These are phyloP conservation scores for Pistacia vera DNA, from an alignment of 345 rosid genomes.

Conservation along the genomic window DNA sequence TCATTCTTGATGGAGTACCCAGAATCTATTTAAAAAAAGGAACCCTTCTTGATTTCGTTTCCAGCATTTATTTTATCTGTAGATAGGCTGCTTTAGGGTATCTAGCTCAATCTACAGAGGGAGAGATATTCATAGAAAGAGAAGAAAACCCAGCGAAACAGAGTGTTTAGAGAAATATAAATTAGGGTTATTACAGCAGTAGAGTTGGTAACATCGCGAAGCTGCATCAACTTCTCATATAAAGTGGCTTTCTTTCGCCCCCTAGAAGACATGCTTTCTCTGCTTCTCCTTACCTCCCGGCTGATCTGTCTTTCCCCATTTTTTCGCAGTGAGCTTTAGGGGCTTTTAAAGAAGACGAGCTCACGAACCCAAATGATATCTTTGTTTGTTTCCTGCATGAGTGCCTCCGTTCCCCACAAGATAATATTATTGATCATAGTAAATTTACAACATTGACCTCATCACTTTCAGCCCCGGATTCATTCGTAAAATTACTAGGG, in stretches of 20 bases:
- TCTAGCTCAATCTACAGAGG: neutral
- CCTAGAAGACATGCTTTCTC: conserved; percentile 36
- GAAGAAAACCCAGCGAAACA: neutral
- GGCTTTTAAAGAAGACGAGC: conserved; percentile 27
- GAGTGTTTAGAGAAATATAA: neutral
- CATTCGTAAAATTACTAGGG: neutral
- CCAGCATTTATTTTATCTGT: neutral
- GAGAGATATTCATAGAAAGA: neutral
- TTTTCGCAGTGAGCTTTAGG: conserved; percentile 18
- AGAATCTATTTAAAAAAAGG: neutral
- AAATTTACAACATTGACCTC: conserved; percentile 19
- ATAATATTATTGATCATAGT: conserved; percentile 10
- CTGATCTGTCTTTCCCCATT: neutral
- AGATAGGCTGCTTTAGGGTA: neutral
- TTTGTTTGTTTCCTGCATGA: conserved; percentile 43
- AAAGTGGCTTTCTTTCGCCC: conserved; percentile 41
- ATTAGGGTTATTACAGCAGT: conserved; percentile 38
- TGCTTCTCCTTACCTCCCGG: conserved; percentile 4
- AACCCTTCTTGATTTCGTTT: neutral
- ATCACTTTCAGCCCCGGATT: neutral
- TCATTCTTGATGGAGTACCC: neutral
- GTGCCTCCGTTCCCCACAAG: conserved; percentile 27
- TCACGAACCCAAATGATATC: conserved; percentile 11
- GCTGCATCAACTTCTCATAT: conserved; percentile 36
- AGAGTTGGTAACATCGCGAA: conserved; percentile 52